A percentile compares a stretch with the other conserved stretches of the same genome.
phyloP scores from a whole-genome alignment of 768 basidiomycete species.

The Macrolepiota fuliginosa region DNA sequence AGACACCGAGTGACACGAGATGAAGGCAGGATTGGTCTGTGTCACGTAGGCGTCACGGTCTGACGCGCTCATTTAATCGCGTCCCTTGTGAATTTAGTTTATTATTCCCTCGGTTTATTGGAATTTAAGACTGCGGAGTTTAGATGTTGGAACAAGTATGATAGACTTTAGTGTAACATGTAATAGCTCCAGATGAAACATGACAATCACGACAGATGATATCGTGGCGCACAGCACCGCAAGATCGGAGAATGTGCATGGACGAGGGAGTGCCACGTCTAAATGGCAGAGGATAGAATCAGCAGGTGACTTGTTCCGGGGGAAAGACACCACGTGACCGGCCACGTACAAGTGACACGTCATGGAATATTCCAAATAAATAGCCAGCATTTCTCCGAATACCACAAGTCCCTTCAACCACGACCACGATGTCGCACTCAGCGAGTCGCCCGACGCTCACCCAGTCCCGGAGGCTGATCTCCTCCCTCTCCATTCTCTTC shows the following conservation, averaged over 20 bases:
- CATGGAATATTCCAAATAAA: slow-evolving; percentile 30
- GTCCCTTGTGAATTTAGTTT: background rate
- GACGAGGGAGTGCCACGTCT: slow-evolving; percentile 15
- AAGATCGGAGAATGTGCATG: background rate
- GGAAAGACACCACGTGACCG: slow-evolving; percentile 25
- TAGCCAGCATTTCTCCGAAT: slow-evolving; percentile 18
- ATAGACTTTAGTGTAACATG: background rate
- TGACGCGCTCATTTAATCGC: slow-evolving; percentile 5
- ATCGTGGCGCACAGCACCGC: background rate
- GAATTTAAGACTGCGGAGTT: background rate
- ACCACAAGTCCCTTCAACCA: slow-evolving; percentile 28
- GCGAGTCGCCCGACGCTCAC: slow-evolving; percentile 54
- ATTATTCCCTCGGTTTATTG: background rate
- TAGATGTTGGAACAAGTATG: background rate
- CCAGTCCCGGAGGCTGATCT: slow-evolving; percentile 52
- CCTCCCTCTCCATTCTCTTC: slow-evolving; percentile 58
- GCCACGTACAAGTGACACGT: slow-evolving; percentile 45
- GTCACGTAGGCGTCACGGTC: background rate
- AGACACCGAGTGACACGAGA: slow-evolving; percentile 7
- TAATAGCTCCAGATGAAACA: background rate
- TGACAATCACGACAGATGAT: background rate
- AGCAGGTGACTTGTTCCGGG: background rate
- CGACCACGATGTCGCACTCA: slow-evolving; percentile 34
- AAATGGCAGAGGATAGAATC: background rate
- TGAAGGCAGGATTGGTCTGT: background rate